Conservation (phyloP, 768 basidiomycete species). For the Lactarius evosmus region DNA sequence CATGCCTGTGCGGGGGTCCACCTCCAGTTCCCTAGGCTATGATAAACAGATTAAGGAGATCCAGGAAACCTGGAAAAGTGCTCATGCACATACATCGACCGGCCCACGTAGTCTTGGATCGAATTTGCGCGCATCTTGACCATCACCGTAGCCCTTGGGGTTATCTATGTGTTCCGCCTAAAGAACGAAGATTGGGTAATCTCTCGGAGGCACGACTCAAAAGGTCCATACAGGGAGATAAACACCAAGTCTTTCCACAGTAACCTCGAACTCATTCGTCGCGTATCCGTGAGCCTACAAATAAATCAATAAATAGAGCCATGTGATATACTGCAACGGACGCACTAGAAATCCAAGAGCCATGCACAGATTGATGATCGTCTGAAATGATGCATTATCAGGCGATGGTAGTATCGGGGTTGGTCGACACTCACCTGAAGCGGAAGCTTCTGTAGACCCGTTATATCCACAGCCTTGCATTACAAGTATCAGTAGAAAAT, state of each 20-base stretch:
- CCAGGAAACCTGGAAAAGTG: not conserved
- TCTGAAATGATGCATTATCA: conserved; percentile 40
- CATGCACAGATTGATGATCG: conserved; percentile 86
- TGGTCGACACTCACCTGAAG: conserved; percentile 49
- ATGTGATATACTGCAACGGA: conserved; percentile 1
- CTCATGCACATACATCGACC: conserved; percentile 56
- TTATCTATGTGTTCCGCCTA: conserved; percentile 90
- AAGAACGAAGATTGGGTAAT: not conserved
- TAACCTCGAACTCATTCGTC: conserved; percentile 84
- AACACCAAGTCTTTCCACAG: conserved; percentile 71
- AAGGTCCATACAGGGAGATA: conserved; percentile 67
- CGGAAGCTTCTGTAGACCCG: conserved; percentile 68
- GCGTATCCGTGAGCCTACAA: conserved; percentile 74
- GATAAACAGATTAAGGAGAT: not conserved
- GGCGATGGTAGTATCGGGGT: not conserved
- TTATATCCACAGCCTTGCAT: conserved; percentile 75
- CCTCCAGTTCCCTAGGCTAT: conserved; percentile 75
- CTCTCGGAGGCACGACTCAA: too few relatives aligned
- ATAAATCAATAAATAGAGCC: not conserved
- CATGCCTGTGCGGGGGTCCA: conserved; percentile 87
- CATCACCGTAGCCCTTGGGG: conserved; percentile 83
- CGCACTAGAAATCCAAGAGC: conserved; percentile 83
- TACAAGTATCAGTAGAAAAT: not conserved
- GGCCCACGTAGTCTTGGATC: conserved; percentile 76
- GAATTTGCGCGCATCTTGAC: conserved; percentile 77